Evolutionary conservation across 306 rosid genomes (phyloP).

Genomic region (Inga oerstediana): DNA sequence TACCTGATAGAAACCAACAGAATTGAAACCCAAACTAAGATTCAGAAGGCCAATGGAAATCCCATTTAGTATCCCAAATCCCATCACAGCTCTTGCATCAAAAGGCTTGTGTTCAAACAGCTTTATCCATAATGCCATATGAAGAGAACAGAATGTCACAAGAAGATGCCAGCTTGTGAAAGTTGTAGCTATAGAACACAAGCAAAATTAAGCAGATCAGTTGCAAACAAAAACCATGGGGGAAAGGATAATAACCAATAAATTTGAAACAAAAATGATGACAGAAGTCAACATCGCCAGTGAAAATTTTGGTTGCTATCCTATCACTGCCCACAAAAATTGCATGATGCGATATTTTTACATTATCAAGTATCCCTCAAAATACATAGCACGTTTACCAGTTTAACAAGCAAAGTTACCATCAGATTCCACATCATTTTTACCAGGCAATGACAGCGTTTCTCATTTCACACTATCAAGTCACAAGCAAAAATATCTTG

Average conservation of each 20-base stretch:
- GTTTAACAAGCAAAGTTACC: neutral
- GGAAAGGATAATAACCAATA: neutral
- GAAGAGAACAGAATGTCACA: constrained; percentile 95
- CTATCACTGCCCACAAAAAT: neutral
- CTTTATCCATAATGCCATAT: constrained; percentile 76
- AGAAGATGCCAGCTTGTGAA: constrained; percentile 99
- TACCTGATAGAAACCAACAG: constrained; percentile 99
- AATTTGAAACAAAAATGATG: neutral
- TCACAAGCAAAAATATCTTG: neutral
- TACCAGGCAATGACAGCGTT: neutral
- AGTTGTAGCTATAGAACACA: constrained; percentile 70
- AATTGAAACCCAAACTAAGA: constrained; percentile 94
- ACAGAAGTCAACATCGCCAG: neutral
- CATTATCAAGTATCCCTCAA: neutral
- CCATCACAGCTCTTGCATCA: constrained; percentile 78
- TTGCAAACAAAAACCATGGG: neutral
- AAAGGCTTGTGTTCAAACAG: constrained; percentile 90
- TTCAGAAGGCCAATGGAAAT: constrained; percentile 95
- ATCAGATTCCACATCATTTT: neutral
- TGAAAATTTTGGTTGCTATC: neutral
- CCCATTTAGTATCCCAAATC: constrained; percentile 95
- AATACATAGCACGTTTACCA: neutral
- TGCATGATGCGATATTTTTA: neutral
- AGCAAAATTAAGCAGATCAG: neutral
- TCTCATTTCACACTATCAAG: neutral